Evolutionary conservation across 306 rosid species (phyloP).

Genomic region (Corylus americana): DNA sequence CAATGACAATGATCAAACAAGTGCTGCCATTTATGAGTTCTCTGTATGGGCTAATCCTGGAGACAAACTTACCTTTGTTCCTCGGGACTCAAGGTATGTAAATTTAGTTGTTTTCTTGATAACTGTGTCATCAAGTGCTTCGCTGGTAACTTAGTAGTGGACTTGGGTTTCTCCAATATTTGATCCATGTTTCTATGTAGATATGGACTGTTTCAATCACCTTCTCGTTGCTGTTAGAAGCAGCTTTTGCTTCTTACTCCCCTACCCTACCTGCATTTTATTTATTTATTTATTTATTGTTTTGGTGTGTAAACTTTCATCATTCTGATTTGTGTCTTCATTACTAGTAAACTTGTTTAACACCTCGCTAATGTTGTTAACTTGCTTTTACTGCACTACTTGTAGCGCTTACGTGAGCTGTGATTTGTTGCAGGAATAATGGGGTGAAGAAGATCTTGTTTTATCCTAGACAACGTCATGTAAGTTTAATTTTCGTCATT

Average conservation of each 20-base stretch:
- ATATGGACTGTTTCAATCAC: not conserved
- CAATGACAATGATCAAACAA: conserved; percentile 45
- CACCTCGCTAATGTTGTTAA: conserved; percentile 16
- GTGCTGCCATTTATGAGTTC: conserved; percentile 59
- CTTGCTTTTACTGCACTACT: conserved; percentile 7
- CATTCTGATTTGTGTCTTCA: not conserved
- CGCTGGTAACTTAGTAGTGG: not conserved
- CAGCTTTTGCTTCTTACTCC: not conserved
- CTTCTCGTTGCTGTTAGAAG: not conserved
- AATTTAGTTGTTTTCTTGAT: conserved; percentile 20
- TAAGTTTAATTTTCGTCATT: conserved; percentile 42
- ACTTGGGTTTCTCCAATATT: not conserved
- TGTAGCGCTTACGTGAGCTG: conserved; percentile 28
- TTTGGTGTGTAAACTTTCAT: not conserved
- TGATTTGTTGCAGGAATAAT: conserved; percentile 53
- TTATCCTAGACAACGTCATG: conserved; percentile 78
- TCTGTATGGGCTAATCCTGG: conserved; percentile 77
- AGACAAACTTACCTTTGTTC: conserved; percentile 73
- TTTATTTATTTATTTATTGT: not conserved
- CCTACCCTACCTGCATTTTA: not conserved
- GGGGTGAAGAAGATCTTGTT: conserved; percentile 70
- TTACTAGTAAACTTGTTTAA: conserved; percentile 13
- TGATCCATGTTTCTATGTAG: not conserved
- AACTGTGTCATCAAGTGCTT: conserved; percentile 12
- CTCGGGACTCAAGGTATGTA: conserved; percentile 75